A percentile compares a stretch with the other conserved stretches of the same genome.
Conservation (phyloP, 2,329 filamentous ascomycete genomes). For the Colletotrichum sp. region DNA sequence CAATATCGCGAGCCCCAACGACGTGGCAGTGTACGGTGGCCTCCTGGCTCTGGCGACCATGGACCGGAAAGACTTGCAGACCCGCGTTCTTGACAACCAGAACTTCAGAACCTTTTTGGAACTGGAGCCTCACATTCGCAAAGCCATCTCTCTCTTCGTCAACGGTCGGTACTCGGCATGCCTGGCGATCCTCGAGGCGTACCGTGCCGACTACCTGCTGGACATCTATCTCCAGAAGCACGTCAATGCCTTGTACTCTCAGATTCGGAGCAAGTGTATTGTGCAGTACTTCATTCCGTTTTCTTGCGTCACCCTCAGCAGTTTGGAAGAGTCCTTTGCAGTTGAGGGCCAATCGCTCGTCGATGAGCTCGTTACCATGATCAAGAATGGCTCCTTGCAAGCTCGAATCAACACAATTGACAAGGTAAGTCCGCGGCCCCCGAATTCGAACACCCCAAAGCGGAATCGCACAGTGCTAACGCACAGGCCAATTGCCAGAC, state of each 20-base stretch:
- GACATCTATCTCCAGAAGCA: conserved; percentile 85
- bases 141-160: conserved; percentile 87
- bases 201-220: conserved; percentile 85
- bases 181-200: conserved; percentile 80
- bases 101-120: conserved; percentile 88
- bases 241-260: conserved; percentile 70
- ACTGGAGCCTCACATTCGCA: conserved; percentile 90
- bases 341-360: conserved; percentile 67
- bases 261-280: conserved; percentile 89
- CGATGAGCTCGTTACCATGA: conserved; percentile 79
- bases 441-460: not conserved
- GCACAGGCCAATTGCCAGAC: conserved; percentile 49
- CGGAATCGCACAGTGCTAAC: conserved; percentile 6
- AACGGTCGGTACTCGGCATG: conserved; percentile 89
- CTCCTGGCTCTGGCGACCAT: conserved; percentile 91
- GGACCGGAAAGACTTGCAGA: conserved; percentile 77
- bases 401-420: conserved; percentile 87
- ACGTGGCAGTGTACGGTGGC: conserved; percentile 90
- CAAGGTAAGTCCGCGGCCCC: conserved; percentile 50
- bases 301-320: conserved; percentile 81
- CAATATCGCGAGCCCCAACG: conserved; percentile 80
- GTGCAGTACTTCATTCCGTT: conserved; percentile 92
- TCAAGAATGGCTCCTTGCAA: conserved; percentile 72
- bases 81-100: conserved; percentile 77
- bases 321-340: conserved; percentile 79